Evolutionary conservation across 257 asterid species (phyloP).

Genomic region (Hygrophila difformis): DNA sequence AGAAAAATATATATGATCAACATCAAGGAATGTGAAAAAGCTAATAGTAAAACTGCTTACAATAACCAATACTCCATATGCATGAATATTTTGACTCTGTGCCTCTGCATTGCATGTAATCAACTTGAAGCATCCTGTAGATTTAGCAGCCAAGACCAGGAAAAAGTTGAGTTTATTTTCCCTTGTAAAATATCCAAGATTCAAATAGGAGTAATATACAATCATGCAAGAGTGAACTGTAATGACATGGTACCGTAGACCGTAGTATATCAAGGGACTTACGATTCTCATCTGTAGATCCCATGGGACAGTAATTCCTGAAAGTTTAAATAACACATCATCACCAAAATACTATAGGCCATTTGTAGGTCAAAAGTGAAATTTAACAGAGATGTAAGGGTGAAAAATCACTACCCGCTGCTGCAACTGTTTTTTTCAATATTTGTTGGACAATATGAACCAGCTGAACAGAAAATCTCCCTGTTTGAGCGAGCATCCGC

Average conservation of each 20-base stretch:
- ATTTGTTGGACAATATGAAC: constrained; percentile 86
- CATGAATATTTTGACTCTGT: constrained; percentile 65
- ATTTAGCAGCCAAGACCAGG: constrained; percentile 10
- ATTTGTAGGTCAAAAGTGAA: too few relatives aligned
- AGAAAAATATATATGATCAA: background rate
- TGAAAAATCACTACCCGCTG: constrained; percentile 3
- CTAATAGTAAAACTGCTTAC: constrained; percentile 43
- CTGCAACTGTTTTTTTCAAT: constrained; percentile 26
- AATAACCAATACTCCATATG: constrained; percentile 61
- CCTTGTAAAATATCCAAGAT: background rate
- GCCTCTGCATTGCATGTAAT: constrained; percentile 70
- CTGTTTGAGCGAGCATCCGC: constrained; percentile 59
- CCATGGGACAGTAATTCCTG: constrained; percentile 69
- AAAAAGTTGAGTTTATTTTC: background rate
- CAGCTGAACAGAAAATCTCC: constrained; percentile 82
- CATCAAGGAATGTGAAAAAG: background rate
- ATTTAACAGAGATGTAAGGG: background rate
- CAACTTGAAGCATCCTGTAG: constrained; percentile 83
- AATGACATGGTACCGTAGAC: background rate
- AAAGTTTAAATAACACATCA: constrained; percentile 14
- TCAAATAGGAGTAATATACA: too few relatives aligned
- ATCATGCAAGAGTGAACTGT: background rate
- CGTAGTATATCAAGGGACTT: constrained; percentile 14
- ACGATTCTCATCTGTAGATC: constrained; percentile 47
- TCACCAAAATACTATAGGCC: background rate